Evolutionary conservation across 768 basidiomycete genomes (phyloP).

Genomic region (Lactifluus pinguis): DNA sequence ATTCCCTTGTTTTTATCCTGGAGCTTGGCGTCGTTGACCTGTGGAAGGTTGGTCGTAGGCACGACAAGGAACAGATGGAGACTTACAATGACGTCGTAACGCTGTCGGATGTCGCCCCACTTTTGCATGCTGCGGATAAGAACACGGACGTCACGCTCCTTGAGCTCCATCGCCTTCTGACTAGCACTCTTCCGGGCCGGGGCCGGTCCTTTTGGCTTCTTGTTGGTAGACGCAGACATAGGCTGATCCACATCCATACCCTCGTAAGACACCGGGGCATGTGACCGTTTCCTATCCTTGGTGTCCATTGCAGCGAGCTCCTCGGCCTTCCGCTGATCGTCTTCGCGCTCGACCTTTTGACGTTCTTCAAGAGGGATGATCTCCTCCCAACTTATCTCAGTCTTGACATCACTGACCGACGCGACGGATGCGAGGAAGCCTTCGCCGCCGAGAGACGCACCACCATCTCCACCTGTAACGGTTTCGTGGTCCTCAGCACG

Average conservation of each 20-base stretch:
- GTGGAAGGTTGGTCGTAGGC: conserved; percentile 6
- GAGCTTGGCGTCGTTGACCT: conserved; percentile 87
- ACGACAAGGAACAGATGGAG: not conserved
- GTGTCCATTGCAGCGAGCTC: conserved; percentile 58
- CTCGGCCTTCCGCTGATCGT: conserved; percentile 64
- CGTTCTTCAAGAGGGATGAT: conserved; percentile 94
- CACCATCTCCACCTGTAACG: conserved; percentile 70
- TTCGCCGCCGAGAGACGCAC: conserved; percentile 94
- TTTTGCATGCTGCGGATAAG: conserved; percentile 91
- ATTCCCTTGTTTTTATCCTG: conserved; percentile 90
- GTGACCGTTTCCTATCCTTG: conserved; percentile 69
- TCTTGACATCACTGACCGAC: conserved; percentile 94
- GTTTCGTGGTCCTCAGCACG: conserved; percentile 98
- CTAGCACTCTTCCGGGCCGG: conserved; percentile 82
- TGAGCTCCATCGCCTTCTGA: conserved; percentile 93
- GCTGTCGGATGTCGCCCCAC: conserved; percentile 94
- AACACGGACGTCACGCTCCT: conserved; percentile 94
- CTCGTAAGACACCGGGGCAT: conserved; percentile 83
- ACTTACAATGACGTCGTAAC: conserved; percentile 90
- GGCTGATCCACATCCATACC: conserved; percentile 88
- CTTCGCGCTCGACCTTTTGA: conserved; percentile 72
- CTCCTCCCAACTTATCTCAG: conserved; percentile 98
- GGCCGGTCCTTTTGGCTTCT: conserved; percentile 66
- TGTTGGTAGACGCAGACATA: conserved; percentile 46
- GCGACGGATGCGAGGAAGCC: conserved; percentile 94